Base-by-base conservation (phyloP, 2,329 filamentous ascomycete genomes). In the Pezizomycotina sp. region DNA sequence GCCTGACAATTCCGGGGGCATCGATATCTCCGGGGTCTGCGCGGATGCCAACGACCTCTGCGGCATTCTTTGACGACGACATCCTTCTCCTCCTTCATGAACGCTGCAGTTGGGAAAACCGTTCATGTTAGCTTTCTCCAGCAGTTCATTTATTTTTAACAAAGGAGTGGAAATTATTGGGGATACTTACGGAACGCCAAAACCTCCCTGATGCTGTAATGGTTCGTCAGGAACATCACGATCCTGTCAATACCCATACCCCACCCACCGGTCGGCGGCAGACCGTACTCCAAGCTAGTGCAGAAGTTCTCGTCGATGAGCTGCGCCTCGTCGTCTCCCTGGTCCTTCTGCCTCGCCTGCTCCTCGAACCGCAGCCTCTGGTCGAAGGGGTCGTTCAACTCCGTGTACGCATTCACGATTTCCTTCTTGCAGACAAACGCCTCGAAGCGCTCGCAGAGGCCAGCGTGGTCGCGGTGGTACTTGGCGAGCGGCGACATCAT, bases 401-500 rank as follows among this genome's bases (percentile, higher is more conserved):
- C 89, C 24, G 86, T 95, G 63, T 93, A 91, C 4, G 84, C 84
- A 55, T 98, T 95, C 53, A 77, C 77, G 50, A 95, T 93, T 58
- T 95, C 86, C 71, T 89, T 91, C 68, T 83, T 91, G 66, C 77
- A 83, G 28, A 93, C 89, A 50, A 98, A 98, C 7, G 81, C 84
- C 62, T 98, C 89, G 59, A 95, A 95, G 36, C 89, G 79, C 65
- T 98, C 89, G 58, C 83, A 93, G 21, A 98, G 70, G 52, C 86
- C 89, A 34, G 76, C 69, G 46, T 72, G 71, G 29, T 66, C 62
- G 48, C 89, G 79, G 61, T 93, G 81, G 59, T 84, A 84, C 69
- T 98, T 98, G 65, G 89, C 89, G 12, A 98, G 68, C 6, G 89
- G 89, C 10, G 80, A 89, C 86, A 95, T 91, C 68, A 83, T 77